Conservation (phyloP, 2,329 filamentous ascomycete species). For the Colletotrichum godetiae region DNA sequence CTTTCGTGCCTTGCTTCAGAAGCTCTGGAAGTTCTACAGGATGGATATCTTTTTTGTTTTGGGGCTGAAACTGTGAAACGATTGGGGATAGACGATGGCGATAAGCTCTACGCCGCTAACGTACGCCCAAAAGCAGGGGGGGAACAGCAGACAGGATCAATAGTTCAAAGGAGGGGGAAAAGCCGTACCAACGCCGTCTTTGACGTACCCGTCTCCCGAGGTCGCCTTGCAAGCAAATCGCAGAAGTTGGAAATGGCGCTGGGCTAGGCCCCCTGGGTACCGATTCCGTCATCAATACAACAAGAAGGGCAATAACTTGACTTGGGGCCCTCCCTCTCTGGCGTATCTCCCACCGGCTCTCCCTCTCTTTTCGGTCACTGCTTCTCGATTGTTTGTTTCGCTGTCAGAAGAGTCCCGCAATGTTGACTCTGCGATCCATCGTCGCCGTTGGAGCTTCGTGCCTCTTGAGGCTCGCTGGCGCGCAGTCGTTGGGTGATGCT, state of each 20-base stretch:
- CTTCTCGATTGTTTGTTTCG: neutral
- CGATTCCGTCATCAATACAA: constrained; percentile 1
- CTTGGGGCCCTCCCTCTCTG: neutral
- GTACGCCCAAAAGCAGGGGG: neutral
- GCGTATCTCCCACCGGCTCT: neutral
- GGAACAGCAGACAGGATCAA: neutral
- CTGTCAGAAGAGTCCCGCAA: neutral
- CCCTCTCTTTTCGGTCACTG: neutral
- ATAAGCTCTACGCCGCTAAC: neutral
- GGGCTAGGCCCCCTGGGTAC: neutral
- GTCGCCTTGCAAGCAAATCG: neutral
- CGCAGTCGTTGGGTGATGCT: constrained; percentile 12
- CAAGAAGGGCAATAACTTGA: neutral
- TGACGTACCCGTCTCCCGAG: neutral
- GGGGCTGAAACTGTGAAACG: neutral
- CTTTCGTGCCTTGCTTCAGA: no score
- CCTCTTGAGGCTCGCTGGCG: constrained; percentile 10
- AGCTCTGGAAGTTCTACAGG: neutral
- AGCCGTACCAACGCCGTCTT: neutral
- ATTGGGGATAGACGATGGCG: neutral
- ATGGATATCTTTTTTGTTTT: neutral
- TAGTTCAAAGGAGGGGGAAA: neutral
- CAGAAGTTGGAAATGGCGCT: neutral
- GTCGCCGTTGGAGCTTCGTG: constrained; percentile 3
- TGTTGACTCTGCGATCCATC: constrained; percentile 13